Evolutionary conservation across 768 basidiomycete species (phyloP), one percentile per base, ranked within the genome.

Genomic region (Boletus reticulatus): DNA sequence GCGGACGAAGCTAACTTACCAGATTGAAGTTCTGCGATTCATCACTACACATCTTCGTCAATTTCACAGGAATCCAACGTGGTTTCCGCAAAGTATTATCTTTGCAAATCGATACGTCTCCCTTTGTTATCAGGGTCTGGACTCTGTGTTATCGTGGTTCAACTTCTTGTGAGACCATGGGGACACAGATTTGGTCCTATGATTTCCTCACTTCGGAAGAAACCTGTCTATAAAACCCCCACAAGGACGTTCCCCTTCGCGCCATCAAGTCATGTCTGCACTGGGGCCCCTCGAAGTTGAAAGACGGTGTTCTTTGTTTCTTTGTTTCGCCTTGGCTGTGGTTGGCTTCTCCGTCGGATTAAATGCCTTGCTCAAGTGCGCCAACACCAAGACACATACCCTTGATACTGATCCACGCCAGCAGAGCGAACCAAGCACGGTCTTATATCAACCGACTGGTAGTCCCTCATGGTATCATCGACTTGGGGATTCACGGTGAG

Each of bases 241-340:
- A 32, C 32, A n/a, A 43, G 20, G 42, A 24, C n/a, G 42, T 59
- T 45, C 37, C 19, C 36, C 29, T 44, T 48, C 36, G 41, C 36
- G 10, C 19, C 29, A 17, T 22, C 22, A 3, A 20, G 36, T 34
- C 42, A 63, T 63, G 62, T 43, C 60, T 12, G 0, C 50, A 51
- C 9, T n/a, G 32, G 29, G 45, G 24, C 52, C 49, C 22, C 38
- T 58, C 31, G 27, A 42, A 43, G 37, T 45, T 16, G 53, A 31
- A 29, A 63, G 63, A 42, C 57, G 73, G 8, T 50, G 57, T 34
- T 48, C 65, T 2, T 64, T 75, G 32, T 57, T 59, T 22, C 60
- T 76, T 38, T 69, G 72, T 39, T 72, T 66, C 52, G 64, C 65
- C 14, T 74, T 71, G 58, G 62, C 67, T 1, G 48, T 67, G 10